These are phyloP conservation scores for Entomortierella lignicola DNA, from an alignment of 192 early-diverging fungal species.

Conservation along the genomic window DNA sequence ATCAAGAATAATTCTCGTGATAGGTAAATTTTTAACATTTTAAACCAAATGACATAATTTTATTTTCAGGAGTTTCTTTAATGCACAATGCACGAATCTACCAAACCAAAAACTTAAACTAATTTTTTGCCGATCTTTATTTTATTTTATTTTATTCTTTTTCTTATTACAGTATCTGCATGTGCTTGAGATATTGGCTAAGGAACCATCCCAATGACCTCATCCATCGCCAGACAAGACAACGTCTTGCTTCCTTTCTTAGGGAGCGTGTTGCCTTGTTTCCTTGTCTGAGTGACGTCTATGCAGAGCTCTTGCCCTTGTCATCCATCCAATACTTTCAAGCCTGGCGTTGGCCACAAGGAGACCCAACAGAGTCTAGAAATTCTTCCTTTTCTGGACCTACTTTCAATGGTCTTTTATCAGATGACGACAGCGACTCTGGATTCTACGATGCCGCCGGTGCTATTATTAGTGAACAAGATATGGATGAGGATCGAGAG, in stretches of 20 bases:
- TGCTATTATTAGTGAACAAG: slow-evolving; percentile 15
- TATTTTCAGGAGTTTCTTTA: no score
- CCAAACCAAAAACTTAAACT: no score
- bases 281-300: slow-evolving; percentile 43
- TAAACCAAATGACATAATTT: no score
- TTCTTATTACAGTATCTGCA: slow-evolving; percentile 25
- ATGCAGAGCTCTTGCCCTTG: slow-evolving; percentile 23
- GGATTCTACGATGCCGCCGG: slow-evolving; percentile 27
- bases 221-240: slow-evolving; percentile 52
- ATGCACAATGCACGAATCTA: no score
- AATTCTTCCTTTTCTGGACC: slow-evolving; percentile 18
- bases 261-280: slow-evolving; percentile 28
- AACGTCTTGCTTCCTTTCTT: slow-evolving; percentile 33
- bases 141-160: slow-evolving; percentile 5
- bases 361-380: slow-evolving; percentile 1
- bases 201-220: slow-evolving; percentile 56
- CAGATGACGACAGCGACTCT: slow-evolving; percentile 33
- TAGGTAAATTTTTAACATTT: slow-evolving; percentile 28
- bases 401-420: neutral
- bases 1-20: slow-evolving; percentile 25
- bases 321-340: slow-evolving; percentile 39
- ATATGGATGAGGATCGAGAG: slow-evolving; percentile 49
- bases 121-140: neutral
- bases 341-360: slow-evolving; percentile 31
- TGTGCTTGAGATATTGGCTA: slow-evolving; percentile 33